Evolutionary conservation across 2,329 filamentous ascomycete species (phyloP), one percentile per base, ranked within the genome.

Genomic region (Mycosphaerelloides madeirae): DNA sequence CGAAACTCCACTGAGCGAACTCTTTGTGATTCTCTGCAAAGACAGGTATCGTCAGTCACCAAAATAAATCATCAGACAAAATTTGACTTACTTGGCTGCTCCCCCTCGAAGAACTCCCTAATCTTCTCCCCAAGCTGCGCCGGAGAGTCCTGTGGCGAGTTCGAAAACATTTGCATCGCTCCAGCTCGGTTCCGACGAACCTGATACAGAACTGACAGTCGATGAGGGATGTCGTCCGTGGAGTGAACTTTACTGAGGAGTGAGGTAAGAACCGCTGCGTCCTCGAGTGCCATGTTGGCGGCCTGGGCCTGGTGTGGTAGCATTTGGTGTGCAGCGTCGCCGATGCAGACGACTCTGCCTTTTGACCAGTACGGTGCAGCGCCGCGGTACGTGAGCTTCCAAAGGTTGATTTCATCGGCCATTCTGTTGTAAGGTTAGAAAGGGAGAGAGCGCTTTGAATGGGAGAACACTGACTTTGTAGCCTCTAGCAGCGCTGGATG

Each of bases 101-200:
- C 34, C 13, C 32, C 40, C 20, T 36, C 19, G 31, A 35, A 16
- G 29, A 22, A 42, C 14, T 34, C 13, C 31, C 13, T n/a, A 6
- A 32, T 35, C 28, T 34, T 20, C 9, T 19, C 32, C 40, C 35
- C 31, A 16, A 12, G 6, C 31, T 33, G 22, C 3, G 12, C 19
- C 15, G 31, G 15, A 12, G 20, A 11, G 16, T 36, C 40, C 29
- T 35, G 40, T 18, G 25, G 31, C 29, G n/a, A 16, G 8, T 31
- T 42, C 18, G 40, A 42, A 18, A 42, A 36, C 5, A 42, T 29
- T 14, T 42, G 40, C 40, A 42, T 42, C 6, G 40, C 40, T 12
- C 40, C 20, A 6, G 31, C 31, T 6, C 40, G 40, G 19, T 35
- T 16, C 6, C 25, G 15, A 14, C 40, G 29, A 12, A 42, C 16